phyloP scores from a whole-genome alignment of 2,329 filamentous ascomycete genomes.

The Trichoderma hamatum region DNA sequence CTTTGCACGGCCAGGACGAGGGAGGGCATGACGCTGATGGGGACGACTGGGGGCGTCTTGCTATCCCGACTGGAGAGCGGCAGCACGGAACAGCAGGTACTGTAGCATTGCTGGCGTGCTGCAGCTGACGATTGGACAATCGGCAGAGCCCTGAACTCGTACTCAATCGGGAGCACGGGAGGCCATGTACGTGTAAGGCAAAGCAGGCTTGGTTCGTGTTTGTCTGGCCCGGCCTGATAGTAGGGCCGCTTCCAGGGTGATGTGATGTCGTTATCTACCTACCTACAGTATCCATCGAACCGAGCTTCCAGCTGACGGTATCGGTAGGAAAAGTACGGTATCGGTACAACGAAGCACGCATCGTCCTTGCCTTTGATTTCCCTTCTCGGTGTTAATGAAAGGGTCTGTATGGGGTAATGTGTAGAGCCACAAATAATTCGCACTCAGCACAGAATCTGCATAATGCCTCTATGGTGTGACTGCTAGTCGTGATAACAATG shows the following conservation, averaged over 20 bases:
- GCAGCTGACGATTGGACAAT: neutral
- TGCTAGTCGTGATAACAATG: neutral
- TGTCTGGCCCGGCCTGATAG: constrained; percentile 2
- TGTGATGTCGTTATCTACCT: neutral
- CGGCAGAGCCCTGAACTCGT: neutral
- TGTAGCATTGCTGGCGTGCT: neutral
- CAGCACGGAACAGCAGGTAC: neutral
- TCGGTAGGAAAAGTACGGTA: constrained; percentile 23
- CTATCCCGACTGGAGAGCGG: constrained; percentile 3
- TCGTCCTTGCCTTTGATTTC: neutral
- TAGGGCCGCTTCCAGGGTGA: neutral
- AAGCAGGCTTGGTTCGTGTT: neutral
- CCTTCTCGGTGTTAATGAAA: neutral
- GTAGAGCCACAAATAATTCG: constrained; percentile 9
- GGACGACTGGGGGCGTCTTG: constrained; percentile 14
- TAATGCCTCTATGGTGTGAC: constrained; percentile 16
- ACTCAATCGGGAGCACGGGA: neutral
- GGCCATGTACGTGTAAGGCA: neutral
- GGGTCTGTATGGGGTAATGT: constrained; percentile 16
- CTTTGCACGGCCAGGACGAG: constrained; percentile 16
- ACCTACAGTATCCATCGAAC: neutral
- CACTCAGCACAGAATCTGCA: neutral
- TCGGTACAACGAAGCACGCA: constrained; percentile 18
- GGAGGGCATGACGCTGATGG: constrained; percentile 22
- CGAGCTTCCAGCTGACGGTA: neutral